These are phyloP conservation scores for Sicyos edulis DNA, from an alignment of 306 rosid genomes.

Conservation along the genomic window DNA sequence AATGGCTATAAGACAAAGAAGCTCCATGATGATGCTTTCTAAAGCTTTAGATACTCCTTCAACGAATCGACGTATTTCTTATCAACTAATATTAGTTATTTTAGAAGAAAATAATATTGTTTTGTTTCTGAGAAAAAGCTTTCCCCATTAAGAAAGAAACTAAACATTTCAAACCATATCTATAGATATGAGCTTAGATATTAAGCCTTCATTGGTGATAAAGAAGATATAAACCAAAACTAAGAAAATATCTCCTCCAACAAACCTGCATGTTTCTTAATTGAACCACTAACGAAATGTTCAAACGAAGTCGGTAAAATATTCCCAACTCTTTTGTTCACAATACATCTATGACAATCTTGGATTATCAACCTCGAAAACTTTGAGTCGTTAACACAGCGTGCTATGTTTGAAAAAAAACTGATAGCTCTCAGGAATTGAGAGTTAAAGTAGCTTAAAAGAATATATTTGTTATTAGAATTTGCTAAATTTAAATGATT, in stretches of 20 bases:
- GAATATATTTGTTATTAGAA: no score
- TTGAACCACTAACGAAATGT: conserved; percentile 34
- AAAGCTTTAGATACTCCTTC: conserved; percentile 52
- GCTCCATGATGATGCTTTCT: conserved; percentile 43
- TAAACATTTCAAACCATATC: conserved; percentile 35
- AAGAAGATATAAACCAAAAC: conserved; percentile 51
- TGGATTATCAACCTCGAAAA: no score
- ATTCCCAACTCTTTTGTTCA: conserved; percentile 31
- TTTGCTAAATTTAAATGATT: no score
- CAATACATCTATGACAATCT: conserved; percentile 33
- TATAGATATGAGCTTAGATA: conserved; percentile 37
- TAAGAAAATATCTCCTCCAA: conserved; percentile 45
- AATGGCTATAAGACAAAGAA: conserved; percentile 26
- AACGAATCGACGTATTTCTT: conserved; percentile 31
- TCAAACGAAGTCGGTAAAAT: conserved; percentile 39
- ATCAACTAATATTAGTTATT: conserved; percentile 32
- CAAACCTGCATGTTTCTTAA: conserved; percentile 26
- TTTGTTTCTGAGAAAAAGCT: conserved; percentile 47
- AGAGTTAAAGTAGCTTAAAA: no score
- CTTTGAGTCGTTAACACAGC: no score
- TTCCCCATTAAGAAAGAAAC: conserved; percentile 41
- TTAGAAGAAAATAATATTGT: conserved; percentile 45
- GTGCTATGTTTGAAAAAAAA: no score
- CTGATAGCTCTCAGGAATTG: no score
- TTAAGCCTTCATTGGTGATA: conserved; percentile 32